phyloP scores from a whole-genome alignment of 805 yeast genomes.

The Candida hispaniensis region DNA sequence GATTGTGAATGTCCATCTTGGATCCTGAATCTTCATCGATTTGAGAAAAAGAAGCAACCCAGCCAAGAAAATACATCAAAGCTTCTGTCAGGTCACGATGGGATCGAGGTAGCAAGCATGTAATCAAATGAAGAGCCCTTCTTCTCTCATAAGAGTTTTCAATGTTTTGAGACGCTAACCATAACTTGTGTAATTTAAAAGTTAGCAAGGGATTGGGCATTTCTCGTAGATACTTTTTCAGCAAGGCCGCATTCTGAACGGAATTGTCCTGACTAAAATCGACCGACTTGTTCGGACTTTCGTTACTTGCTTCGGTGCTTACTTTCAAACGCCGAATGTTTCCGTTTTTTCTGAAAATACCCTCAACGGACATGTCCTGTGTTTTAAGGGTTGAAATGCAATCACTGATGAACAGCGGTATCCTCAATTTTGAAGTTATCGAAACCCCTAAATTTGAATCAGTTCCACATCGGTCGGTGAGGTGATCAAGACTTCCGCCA shows the following conservation, averaged over 20 bases:
- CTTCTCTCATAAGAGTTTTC: slow-evolving; percentile 38
- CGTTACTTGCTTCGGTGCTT: slow-evolving; percentile 62
- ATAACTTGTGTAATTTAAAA: slow-evolving; percentile 58
- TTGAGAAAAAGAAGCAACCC: slow-evolving; percentile 94
- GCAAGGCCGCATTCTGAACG: slow-evolving; percentile 82
- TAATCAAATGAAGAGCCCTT: slow-evolving; percentile 49
- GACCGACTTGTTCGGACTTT: slow-evolving; percentile 59
- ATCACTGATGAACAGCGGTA: slow-evolving; percentile 84
- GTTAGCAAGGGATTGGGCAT: slow-evolving; percentile 87
- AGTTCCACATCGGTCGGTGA: slow-evolving; percentile 62
- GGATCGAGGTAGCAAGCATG: slow-evolving; percentile 67
- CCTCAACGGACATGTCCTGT: slow-evolving; percentile 90
- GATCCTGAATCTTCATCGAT: slow-evolving; percentile 85
- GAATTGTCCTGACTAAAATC: slow-evolving; percentile 67
- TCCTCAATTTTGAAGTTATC: slow-evolving; percentile 55
- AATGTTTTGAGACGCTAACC: slow-evolving; percentile 45
- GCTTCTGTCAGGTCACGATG: slow-evolving; percentile 85
- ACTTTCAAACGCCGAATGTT: slow-evolving; percentile 74
- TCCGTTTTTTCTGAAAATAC: slow-evolving; percentile 92
- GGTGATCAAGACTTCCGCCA: slow-evolving; percentile 61
- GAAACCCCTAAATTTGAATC: slow-evolving; percentile 82
- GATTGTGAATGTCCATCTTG: slow-evolving; percentile 90
- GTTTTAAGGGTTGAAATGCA: slow-evolving; percentile 70
- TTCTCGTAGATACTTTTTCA: slow-evolving; percentile 85
- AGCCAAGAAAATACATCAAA: slow-evolving; percentile 69